Evolutionary conservation across 495 filamentous ascomycete genomes (phyloP), one percentile per base, ranked within the genome.

Genomic region (Pyrenopolyporus hunteri): DNA sequence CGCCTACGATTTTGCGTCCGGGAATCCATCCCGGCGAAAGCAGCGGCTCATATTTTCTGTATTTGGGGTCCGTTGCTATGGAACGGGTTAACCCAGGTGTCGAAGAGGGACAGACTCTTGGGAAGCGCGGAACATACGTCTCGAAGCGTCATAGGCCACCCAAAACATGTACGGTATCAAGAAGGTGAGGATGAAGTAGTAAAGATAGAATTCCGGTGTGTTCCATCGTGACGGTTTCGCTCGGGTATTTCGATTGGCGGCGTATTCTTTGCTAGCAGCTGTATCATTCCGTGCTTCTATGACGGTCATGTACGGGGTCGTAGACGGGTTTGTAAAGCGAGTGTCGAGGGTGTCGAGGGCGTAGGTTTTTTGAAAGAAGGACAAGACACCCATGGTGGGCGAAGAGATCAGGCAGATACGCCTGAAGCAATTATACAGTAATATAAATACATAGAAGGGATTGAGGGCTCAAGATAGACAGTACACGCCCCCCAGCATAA

Each of bases 311-410:
- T 86, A 82, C 17, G 89, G 84, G n/a, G 85, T 83, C 17, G 76
- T 82, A 13, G 91, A 83, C 7, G 90, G 83, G 39, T 82, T 85
- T 20, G 87, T 90, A 71, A 98, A 92, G 63, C 94, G 88, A 57
- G 91, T 93, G 80, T 98, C 94, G 72, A 98, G 85, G 23, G 92
- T 95, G 67, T 97, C 90, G 55, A 96, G 86, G 47, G 89, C 87
- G 76, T 92, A 95, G 46, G 93, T 72, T 42, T 79, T 80, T 62
- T 80, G 75, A 46, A 87, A 54, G 46, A 76, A 76, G 13, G 77
- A 75, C 37, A 84, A 57, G 32, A 69, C 39, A 45, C 72, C 70
- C 68, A 72, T 72, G 13, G 54, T 59, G 40, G 23, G n/a, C n/a
- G 45, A 63, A 26, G 32, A 36, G 11, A 11, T 40, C 43, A 59